These are phyloP conservation scores for Pyrenochaeta sp. DNA, from an alignment of 2,329 filamentous ascomycete species.

Conservation along the genomic window DNA sequence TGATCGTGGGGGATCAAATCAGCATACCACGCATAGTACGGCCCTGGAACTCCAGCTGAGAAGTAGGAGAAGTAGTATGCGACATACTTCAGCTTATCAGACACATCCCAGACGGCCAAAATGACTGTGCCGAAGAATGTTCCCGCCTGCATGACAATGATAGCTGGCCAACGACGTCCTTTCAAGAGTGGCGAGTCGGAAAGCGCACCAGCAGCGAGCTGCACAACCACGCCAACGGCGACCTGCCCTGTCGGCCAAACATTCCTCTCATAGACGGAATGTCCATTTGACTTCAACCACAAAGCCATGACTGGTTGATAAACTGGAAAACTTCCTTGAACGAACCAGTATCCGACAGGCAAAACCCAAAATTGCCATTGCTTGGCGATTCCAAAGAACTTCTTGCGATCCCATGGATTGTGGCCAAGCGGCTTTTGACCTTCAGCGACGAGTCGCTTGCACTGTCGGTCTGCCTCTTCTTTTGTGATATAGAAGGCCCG, in stretches of 20 bases:
- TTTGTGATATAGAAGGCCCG: slow-evolving; percentile 48
- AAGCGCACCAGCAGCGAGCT: slow-evolving; percentile 51
- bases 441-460: slow-evolving; percentile 28
- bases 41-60: slow-evolving; percentile 28
- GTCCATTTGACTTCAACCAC: slow-evolving; percentile 56
- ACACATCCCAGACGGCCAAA: slow-evolving; percentile 56
- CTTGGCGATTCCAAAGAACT: slow-evolving; percentile 52
- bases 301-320: slow-evolving; percentile 39
- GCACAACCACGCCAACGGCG: slow-evolving; percentile 55
- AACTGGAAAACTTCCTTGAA: slow-evolving; percentile 27
- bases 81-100: slow-evolving; percentile 52
- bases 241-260: slow-evolving; percentile 56
- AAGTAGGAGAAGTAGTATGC: slow-evolving; percentile 36
- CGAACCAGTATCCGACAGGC: slow-evolving; percentile 56
- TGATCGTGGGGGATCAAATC: slow-evolving; percentile 36
- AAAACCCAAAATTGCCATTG: slow-evolving; percentile 61
- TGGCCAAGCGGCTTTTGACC: slow-evolving; percentile 48
- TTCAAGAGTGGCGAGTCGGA: slow-evolving; percentile 35
- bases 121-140: slow-evolving; percentile 52
- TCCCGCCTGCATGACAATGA: slow-evolving; percentile 46
- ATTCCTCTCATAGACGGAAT: slow-evolving; percentile 57
- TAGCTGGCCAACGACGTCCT: slow-evolving; percentile 49
- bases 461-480: slow-evolving; percentile 28
- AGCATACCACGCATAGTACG: slow-evolving; percentile 35
- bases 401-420: slow-evolving; percentile 46